Conservation (phyloP, 148 eudicot genomes). For the Rhododendron ferrugineum region DNA sequence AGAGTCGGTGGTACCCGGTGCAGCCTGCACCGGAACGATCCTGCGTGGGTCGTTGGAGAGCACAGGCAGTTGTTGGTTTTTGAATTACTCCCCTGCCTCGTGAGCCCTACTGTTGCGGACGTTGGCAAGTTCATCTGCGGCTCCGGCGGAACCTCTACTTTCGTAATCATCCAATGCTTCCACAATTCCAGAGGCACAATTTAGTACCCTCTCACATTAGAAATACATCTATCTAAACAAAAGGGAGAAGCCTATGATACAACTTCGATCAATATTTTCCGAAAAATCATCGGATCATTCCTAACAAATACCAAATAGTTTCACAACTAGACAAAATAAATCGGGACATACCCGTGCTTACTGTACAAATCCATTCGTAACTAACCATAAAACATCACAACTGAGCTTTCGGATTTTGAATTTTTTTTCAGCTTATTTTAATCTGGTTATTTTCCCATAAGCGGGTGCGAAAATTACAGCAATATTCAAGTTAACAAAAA, state of each 20-base stretch:
- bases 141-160: background rate
- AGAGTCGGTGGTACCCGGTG: slow-evolving; percentile 21
- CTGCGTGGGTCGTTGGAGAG: slow-evolving; percentile 47
- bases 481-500: too few species aligned
- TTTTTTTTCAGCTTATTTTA: background rate
- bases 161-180: background rate
- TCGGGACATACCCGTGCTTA: background rate
- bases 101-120: slow-evolving; percentile 10
- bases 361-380: background rate
- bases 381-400: background rate
- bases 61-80: slow-evolving; percentile 32
- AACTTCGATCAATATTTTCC: background rate
- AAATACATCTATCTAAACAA: background rate
- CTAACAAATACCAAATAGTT: background rate
- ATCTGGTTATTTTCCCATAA: background rate
- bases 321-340: background rate
- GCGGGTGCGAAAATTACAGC: background rate
- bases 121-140: background rate
- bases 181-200: background rate
- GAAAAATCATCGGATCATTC: background rate
- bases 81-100: slow-evolving; percentile 18
- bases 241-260: background rate
- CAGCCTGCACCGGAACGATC: slow-evolving; percentile 47
- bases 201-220: background rate
- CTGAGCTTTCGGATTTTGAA: too few species aligned